A percentile compares a stretch with the other conserved stretches of the same genome.
Conservation (phyloP, 768 basidiomycete genomes). For the Favolaschia claudopus region DNA sequence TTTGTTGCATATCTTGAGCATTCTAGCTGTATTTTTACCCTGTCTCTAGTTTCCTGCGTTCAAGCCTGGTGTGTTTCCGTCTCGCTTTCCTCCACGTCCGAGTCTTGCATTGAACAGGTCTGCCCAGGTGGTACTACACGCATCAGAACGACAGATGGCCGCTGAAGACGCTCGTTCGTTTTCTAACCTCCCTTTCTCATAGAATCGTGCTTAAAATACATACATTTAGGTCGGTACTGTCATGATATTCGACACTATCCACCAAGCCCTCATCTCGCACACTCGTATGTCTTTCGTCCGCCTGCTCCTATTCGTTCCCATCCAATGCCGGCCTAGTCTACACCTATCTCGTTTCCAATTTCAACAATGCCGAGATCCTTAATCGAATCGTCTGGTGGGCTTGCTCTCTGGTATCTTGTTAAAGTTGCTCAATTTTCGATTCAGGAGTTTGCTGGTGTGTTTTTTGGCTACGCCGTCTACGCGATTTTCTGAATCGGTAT, state of each 20-base stretch:
- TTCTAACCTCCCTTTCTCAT: not conserved
- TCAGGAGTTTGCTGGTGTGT: slow-evolving; percentile 47
- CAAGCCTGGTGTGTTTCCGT: slow-evolving; percentile 53
- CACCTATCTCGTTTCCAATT: slow-evolving; percentile 55
- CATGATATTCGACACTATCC: slow-evolving; percentile 58
- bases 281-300: slow-evolving; percentile 40
- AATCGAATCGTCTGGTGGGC: slow-evolving; percentile 50
- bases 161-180: slow-evolving; percentile 53
- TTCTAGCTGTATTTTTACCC: not conserved
- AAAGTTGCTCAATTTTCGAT: not conserved
- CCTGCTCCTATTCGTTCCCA: not conserved
- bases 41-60: slow-evolving; percentile 54
- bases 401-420: not conserved
- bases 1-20: slow-evolving; percentile 28
- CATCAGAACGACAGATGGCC: slow-evolving; percentile 60
- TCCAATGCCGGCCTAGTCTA: slow-evolving; percentile 45
- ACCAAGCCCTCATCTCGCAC: slow-evolving; percentile 63
- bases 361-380: slow-evolving; percentile 37
- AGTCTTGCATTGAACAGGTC: not conserved
- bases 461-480: not conserved
- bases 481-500: not conserved
- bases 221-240: slow-evolving; percentile 54
- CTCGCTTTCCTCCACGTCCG: not conserved
- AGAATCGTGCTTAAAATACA: not conserved
- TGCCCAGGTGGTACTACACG: slow-evolving; percentile 47